Percentiles rank a stretch among this genome's conserved stretches.
Evolutionary conservation across 225 moss, liverwort and hornwort genomes (phyloP).

Genomic region (Anthoceros angustus): DNA sequence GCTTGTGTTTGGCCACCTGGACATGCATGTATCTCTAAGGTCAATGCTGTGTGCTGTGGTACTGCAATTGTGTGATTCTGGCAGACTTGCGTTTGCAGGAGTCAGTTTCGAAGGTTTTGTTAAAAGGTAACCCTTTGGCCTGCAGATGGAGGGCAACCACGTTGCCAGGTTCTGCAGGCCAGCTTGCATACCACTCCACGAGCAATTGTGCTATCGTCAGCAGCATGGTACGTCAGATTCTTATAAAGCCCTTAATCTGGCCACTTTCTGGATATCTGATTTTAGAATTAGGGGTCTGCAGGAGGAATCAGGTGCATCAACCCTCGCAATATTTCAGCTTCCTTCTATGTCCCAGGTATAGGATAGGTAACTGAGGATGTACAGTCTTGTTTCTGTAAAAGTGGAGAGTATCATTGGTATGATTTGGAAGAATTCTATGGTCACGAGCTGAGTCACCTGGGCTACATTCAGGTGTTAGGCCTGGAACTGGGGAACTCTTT

Average conservation of each 20-base stretch:
- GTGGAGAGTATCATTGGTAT: too few relatives aligned
- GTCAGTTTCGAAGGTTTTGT: neutral
- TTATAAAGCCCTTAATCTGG: neutral
- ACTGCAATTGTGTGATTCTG: neutral
- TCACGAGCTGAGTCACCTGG: too few relatives aligned
- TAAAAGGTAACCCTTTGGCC: neutral
- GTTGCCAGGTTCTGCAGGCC: neutral
- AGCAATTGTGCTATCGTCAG: neutral
- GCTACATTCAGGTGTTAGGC: neutral
- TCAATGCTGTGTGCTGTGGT: neutral
- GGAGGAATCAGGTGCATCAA: neutral
- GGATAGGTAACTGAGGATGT: neutral
- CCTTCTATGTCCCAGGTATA: neutral
- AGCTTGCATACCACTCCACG: slow-evolving; percentile 3
- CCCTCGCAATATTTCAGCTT: neutral
- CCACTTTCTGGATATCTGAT: neutral
- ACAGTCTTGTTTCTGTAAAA: too few relatives aligned
- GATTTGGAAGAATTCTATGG: too few relatives aligned
- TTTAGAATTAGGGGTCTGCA: neutral
- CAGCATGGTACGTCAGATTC: neutral
- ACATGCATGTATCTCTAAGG: neutral
- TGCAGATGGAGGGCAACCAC: neutral
- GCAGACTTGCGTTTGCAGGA: too few relatives aligned
- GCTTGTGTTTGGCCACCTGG: neutral
- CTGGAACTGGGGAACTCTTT: neutral